These are phyloP conservation scores for Aureobasidium musti DNA, from an alignment of 2,329 filamentous ascomycete species.

Conservation along the genomic window DNA sequence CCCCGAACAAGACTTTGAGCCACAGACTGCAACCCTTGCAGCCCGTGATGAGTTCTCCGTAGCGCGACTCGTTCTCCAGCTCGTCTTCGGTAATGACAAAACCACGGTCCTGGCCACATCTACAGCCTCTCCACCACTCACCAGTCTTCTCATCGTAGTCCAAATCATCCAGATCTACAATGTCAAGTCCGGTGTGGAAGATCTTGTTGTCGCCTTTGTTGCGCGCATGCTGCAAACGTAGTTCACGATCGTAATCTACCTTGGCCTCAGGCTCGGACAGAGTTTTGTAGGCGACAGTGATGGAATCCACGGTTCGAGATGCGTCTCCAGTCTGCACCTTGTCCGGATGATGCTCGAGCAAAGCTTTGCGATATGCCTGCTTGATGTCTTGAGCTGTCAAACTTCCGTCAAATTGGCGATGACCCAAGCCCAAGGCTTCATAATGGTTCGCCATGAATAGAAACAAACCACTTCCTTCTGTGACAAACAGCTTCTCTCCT, in stretches of 20 bases:
- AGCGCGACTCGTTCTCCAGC: constrained; percentile 53
- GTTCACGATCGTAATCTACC: constrained; percentile 53
- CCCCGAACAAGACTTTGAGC: constrained; percentile 61
- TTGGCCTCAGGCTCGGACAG: constrained; percentile 51
- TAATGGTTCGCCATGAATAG: constrained; percentile 36
- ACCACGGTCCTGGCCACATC: constrained; percentile 60
- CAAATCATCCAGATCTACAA: constrained; percentile 61
- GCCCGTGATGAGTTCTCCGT: constrained; percentile 60
- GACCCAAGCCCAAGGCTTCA: constrained; percentile 37
- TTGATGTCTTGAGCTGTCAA: constrained; percentile 47
- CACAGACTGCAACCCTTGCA: constrained; percentile 66
- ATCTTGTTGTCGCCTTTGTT: constrained; percentile 38
- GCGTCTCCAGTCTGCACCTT: constrained; percentile 43
- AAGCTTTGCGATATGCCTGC: constrained; percentile 58
- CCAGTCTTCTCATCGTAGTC: constrained; percentile 43
- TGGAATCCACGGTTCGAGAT: constrained; percentile 56
- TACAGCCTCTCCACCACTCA: constrained; percentile 57
- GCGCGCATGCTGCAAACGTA: constrained; percentile 43
- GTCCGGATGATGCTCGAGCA: constrained; percentile 62
- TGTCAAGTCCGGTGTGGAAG: constrained; percentile 56
- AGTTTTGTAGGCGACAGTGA: constrained; percentile 59
- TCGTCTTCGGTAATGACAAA: constrained; percentile 59
- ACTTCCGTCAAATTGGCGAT: constrained; percentile 32
- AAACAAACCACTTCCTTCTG: neutral
- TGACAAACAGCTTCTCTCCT: constrained; percentile 2